phyloP scores from a whole-genome alignment of 2,329 filamentous ascomycete species.

The Coniochaeta pulveracea region DNA sequence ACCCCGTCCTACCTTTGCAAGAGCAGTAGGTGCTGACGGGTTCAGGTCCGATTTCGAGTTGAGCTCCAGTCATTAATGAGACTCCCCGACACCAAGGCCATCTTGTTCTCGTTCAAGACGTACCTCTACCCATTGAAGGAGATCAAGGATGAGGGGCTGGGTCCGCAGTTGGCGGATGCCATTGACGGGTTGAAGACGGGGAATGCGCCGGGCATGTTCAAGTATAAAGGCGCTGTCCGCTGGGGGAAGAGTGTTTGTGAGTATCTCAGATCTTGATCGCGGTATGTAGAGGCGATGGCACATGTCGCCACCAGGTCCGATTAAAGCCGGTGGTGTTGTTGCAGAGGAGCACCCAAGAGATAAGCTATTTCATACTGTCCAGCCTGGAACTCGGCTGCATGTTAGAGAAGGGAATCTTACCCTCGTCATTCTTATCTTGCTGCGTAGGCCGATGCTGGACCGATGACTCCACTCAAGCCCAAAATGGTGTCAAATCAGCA shows the following conservation, averaged over 20 bases:
- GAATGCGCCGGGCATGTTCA: conserved; percentile 42
- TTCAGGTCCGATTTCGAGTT: conserved; percentile 26
- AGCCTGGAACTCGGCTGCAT: too few species aligned
- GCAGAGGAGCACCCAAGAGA: too few species aligned
- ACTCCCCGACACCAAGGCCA: conserved; percentile 30
- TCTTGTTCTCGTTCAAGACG: conserved; percentile 46
- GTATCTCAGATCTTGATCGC: conserved; percentile 31
- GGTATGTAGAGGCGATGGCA: too few species aligned
- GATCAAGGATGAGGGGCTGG: conserved; percentile 36
- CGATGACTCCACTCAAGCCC: conserved; percentile 3
- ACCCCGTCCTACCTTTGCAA: not conserved
- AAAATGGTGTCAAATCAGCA: conserved; percentile 2
- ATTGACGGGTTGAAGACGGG: conserved; percentile 38
- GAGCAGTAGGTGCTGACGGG: not conserved
- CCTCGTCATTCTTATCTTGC: too few species aligned
- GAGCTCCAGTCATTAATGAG: conserved; percentile 41
- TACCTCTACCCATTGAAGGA: conserved; percentile 36
- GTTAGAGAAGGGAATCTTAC: too few species aligned
- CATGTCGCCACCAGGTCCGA: too few species aligned
- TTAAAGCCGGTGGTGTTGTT: too few species aligned
- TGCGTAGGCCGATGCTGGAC: too few species aligned
- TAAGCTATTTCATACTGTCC: too few species aligned
- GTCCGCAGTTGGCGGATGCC: conserved; percentile 33
- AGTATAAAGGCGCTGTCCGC: conserved; percentile 35
- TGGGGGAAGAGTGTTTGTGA: conserved; percentile 35